A percentile compares a stretch with the other conserved stretches of the same genome.
These are phyloP conservation scores for Lentinula edodes DNA, from an alignment of 768 basidiomycete species.

Conservation along the genomic window DNA sequence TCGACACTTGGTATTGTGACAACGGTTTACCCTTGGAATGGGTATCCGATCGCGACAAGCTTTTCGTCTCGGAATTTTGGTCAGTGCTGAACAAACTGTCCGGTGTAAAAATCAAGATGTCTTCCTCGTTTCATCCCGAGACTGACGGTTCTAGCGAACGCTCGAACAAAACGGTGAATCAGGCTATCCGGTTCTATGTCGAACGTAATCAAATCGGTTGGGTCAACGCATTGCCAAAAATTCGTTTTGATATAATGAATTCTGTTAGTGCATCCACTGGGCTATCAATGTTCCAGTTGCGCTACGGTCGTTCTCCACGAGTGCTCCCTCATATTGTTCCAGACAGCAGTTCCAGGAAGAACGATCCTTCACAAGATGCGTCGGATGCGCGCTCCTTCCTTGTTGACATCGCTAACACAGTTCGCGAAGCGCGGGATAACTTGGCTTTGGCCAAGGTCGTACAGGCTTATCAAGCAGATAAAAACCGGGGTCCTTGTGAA, in stretches of 20 bases:
- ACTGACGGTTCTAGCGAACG: slow-evolving; percentile 27
- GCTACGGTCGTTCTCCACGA: slow-evolving; percentile 15
- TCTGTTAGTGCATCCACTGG: slow-evolving; percentile 21
- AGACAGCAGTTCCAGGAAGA: too few relatives aligned
- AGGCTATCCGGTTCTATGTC: slow-evolving; percentile 20
- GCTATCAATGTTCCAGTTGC: slow-evolving; percentile 20
- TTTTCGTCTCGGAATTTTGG: slow-evolving; percentile 28
- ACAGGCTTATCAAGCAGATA: too few relatives aligned
- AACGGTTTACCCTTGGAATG: slow-evolving; percentile 21
- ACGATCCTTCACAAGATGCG: too few relatives aligned
- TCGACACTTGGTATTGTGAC: slow-evolving; percentile 18
- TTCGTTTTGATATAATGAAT: slow-evolving; percentile 20
- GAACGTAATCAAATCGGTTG: slow-evolving; percentile 19
- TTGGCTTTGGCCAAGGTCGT: too few relatives aligned
- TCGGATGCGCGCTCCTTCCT: too few relatives aligned
- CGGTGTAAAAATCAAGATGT: slow-evolving; percentile 23
- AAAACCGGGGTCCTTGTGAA: too few relatives aligned
- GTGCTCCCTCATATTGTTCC: too few relatives aligned
- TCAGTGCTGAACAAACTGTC: slow-evolving; percentile 10
- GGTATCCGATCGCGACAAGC: slow-evolving; percentile 23
- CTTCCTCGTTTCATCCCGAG: slow-evolving; percentile 28
- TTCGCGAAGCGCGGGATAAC: too few relatives aligned
- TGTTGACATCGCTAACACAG: too few relatives aligned
- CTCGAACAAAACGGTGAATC: slow-evolving; percentile 21
- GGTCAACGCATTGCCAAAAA: neutral